A percentile compares a stretch with the other conserved stretches of the same genome.
phyloP scores from a whole-genome alignment of 768 basidiomycete species.

The Cytidiella melzeri region DNA sequence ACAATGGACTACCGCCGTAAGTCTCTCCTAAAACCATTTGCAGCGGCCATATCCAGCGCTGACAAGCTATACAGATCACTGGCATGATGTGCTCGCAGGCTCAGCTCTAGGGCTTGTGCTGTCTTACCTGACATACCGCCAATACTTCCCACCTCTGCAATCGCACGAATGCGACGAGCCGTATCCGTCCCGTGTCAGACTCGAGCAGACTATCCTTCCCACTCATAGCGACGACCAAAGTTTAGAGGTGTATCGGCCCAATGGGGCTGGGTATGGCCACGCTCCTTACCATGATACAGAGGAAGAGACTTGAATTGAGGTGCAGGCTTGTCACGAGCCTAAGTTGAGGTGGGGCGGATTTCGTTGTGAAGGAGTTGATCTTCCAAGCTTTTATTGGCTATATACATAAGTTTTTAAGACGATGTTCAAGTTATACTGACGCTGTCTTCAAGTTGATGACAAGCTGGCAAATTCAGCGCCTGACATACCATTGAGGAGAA shows the following conservation, averaged over 20 bases:
- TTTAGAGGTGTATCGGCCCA: not conserved
- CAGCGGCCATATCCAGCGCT: conserved; percentile 1
- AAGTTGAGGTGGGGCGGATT: too few relatives aligned
- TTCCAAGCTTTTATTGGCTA: too few relatives aligned
- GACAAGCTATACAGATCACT: conserved; percentile 57
- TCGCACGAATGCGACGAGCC: conserved; percentile 63
- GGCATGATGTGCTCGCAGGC: conserved; percentile 86
- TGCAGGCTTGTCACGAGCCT: too few relatives aligned
- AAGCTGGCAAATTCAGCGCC: not conserved
- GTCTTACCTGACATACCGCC: conserved; percentile 73
- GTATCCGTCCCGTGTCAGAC: conserved; percentile 58
- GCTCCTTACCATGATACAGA: too few relatives aligned
- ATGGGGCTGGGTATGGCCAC: too few relatives aligned
- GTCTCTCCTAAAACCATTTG: conserved; percentile 20
- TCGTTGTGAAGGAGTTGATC: too few relatives aligned
- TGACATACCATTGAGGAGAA: not conserved
- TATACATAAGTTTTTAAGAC: too few relatives aligned
- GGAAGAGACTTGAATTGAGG: too few relatives aligned
- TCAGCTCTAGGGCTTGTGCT: conserved; percentile 65
- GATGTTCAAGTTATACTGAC: too few relatives aligned
- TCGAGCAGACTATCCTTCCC: conserved; percentile 40
- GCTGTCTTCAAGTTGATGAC: too few relatives aligned
- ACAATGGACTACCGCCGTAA: conserved; percentile 89
- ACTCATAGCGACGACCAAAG: conserved; percentile 18
- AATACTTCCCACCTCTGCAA: conserved; percentile 74